Conservation (phyloP, 192 early-diverging fungal species). For the Entomortierella lignicola region DNA sequence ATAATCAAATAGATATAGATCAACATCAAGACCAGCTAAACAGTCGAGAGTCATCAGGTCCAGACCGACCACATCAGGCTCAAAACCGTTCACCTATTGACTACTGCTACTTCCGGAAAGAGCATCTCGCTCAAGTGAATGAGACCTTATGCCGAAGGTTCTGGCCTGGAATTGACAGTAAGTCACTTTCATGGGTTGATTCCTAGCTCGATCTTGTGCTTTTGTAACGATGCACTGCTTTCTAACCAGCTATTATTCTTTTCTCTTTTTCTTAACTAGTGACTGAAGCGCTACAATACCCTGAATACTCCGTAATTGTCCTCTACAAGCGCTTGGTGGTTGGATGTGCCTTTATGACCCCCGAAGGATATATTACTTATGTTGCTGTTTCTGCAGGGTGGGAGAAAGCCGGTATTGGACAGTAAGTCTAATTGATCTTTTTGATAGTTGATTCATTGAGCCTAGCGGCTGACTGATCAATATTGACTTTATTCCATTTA, state of each 20-base stretch:
- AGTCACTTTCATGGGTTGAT: neutral
- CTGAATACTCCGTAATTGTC: slow-evolving; percentile 88
- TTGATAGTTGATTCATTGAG: neutral
- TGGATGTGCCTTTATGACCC: slow-evolving; percentile 93
- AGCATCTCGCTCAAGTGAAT: slow-evolving; percentile 81
- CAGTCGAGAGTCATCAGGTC: neutral
- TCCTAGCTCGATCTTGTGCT: slow-evolving; percentile 1
- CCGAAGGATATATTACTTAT: slow-evolving; percentile 91
- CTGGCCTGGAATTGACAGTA: slow-evolving; percentile 92
- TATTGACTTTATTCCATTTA: slow-evolving; percentile 11
- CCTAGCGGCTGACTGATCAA: slow-evolving; percentile 1
- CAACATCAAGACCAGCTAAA: neutral
- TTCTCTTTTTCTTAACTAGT: slow-evolving; percentile 57
- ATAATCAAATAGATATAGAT: slow-evolving; percentile 1
- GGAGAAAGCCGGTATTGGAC: slow-evolving; percentile 86
- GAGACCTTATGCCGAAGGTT: slow-evolving; percentile 78
- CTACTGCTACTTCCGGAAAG: slow-evolving; percentile 79
- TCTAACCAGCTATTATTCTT: neutral
- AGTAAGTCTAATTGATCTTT: slow-evolving; percentile 54
- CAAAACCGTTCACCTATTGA: slow-evolving; percentile 70
- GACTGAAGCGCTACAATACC: slow-evolving; percentile 82
- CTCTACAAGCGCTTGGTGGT: slow-evolving; percentile 83
- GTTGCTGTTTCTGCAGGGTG: slow-evolving; percentile 87
- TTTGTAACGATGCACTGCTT: neutral
- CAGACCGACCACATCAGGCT: neutral